Percentiles rank a stretch among this genome's conserved stretches.
Evolutionary conservation across 2,329 filamentous ascomycete genomes (phyloP).

Genomic region (Albifimbria verrucaria): DNA sequence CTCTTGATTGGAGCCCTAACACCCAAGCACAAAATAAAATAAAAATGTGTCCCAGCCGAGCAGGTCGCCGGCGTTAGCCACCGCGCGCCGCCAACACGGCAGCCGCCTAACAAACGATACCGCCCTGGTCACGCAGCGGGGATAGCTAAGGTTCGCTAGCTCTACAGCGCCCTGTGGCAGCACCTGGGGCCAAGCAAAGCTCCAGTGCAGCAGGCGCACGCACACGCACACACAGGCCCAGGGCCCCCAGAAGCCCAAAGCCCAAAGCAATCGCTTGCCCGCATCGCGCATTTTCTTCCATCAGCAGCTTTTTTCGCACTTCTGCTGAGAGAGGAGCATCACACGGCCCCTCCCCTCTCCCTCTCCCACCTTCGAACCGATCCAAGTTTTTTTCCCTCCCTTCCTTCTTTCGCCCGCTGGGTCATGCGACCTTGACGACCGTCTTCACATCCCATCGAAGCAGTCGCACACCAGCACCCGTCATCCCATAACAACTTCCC

Average conservation of each 20-base stretch:
- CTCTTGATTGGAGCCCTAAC: neutral
- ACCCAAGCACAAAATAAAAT: neutral
- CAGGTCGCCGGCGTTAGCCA: neutral
- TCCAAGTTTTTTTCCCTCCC: slow-evolving; percentile 5
- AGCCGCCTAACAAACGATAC: no score
- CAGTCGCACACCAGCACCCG: slow-evolving; percentile 20
- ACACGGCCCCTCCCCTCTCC: slow-evolving; percentile 10
- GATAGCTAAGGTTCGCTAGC: no score
- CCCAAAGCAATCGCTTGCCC: neutral
- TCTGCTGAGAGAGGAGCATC: neutral
- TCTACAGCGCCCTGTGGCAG: no score
- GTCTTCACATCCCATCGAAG: slow-evolving; percentile 26
- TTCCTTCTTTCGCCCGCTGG: slow-evolving; percentile 21
- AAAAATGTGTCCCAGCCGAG: neutral
- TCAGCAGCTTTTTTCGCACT: slow-evolving; percentile 1
- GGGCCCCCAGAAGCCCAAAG: neutral
- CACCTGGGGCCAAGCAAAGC: no score
- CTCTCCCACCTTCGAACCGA: slow-evolving; percentile 11
- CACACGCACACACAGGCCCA: neutral
- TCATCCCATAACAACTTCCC: slow-evolving; percentile 28
- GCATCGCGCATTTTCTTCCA: slow-evolving; percentile 3
- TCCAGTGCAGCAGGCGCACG: neutral
- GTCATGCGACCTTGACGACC: slow-evolving; percentile 36
- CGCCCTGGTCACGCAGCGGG: no score
- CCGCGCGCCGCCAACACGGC: no score